Evolutionary conservation across 2,329 filamentous ascomycete species (phyloP).

Genomic region (Aspergillus felis): DNA sequence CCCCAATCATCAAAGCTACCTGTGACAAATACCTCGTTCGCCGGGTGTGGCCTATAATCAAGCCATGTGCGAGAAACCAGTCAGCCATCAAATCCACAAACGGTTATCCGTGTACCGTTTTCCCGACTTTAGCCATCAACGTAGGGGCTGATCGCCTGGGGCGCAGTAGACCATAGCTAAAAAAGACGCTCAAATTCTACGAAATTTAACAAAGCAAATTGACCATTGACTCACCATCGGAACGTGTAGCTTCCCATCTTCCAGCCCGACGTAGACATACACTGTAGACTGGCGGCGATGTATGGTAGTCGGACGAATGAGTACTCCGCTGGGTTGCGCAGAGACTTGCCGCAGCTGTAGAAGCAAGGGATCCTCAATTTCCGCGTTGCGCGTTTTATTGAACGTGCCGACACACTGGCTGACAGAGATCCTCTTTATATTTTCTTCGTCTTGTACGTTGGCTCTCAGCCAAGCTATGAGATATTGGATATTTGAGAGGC

Average conservation of each 20-base stretch:
- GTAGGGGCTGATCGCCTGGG: background rate
- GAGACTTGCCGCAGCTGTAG: background rate
- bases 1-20: constrained; percentile 94
- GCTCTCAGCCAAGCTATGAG: background rate
- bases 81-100: constrained; percentile 22
- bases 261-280: background rate
- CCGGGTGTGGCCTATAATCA: constrained; percentile 69
- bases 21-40: constrained; percentile 86
- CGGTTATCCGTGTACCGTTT: background rate
- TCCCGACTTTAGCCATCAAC: constrained; percentile 4
- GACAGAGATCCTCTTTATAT: background rate
- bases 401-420: background rate
- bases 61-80: constrained; percentile 20
- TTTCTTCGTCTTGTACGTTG: background rate
- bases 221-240: constrained; percentile 29
- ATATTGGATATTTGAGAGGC: background rate
- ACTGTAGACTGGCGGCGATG: background rate
- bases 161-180: background rate
- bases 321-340: background rate
- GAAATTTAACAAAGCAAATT: background rate
- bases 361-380: background rate
- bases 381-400: background rate
- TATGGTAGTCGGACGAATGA: background rate
- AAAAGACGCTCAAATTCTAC: background rate
- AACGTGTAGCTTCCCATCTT: constrained; percentile 36